phyloP scores from a whole-genome alignment of 768 basidiomycete genomes.

The Kockovaella imperatae region DNA sequence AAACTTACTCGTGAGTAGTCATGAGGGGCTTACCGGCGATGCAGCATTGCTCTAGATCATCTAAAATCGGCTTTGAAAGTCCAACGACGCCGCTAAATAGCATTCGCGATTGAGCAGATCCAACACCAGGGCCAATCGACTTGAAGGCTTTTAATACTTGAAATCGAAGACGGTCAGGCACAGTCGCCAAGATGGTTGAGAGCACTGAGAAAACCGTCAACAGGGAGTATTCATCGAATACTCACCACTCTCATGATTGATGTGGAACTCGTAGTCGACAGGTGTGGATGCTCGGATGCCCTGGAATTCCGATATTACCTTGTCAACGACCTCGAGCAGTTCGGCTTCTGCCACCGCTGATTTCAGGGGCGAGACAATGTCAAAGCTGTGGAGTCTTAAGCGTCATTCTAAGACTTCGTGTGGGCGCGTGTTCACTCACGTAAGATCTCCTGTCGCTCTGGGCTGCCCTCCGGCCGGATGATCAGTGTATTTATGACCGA shows the following conservation, averaged over 20 bases:
- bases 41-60: constrained; percentile 41
- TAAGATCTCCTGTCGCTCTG: constrained; percentile 27
- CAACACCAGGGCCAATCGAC: constrained; percentile 2
- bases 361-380: constrained; percentile 39
- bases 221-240: background rate
- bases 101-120: constrained; percentile 2
- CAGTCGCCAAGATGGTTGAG: constrained; percentile 16
- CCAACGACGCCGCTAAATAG: constrained; percentile 10
- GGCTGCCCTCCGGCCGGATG: constrained; percentile 36
- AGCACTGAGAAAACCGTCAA: constrained; percentile 11
- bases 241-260: constrained; percentile 35
- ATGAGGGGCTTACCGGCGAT: constrained; percentile 22
- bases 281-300: constrained; percentile 22
- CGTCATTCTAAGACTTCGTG: background rate
- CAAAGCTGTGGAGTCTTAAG: constrained; percentile 24
- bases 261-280: constrained; percentile 38
- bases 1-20: background rate
- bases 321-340: constrained; percentile 37
- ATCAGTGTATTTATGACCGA: constrained; percentile 30
- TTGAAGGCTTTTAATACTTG: constrained; percentile 25
- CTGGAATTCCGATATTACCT: constrained; percentile 40
- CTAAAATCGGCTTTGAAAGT: constrained; percentile 21
- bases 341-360: constrained; percentile 39
- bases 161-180: constrained; percentile 20
- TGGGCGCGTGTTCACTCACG: too few species aligned